Conservation (phyloP, 306 rosid species). For the Inga laurina region DNA sequence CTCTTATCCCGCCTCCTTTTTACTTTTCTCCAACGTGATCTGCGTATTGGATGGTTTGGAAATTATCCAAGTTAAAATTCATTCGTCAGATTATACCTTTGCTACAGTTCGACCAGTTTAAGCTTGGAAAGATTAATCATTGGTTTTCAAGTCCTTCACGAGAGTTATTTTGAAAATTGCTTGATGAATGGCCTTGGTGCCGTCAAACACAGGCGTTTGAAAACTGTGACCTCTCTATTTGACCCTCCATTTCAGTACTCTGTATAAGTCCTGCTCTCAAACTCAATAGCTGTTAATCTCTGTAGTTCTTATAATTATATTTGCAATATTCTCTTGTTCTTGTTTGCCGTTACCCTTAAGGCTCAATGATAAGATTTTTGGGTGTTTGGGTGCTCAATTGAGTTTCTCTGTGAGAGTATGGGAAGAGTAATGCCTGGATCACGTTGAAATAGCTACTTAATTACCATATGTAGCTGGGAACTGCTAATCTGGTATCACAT, state of each 20-base stretch:
- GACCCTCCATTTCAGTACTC: not conserved
- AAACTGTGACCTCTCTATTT: not conserved
- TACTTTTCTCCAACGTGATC: not conserved
- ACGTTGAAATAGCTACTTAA: not conserved
- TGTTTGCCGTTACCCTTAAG: not conserved
- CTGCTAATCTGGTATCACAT: not conserved
- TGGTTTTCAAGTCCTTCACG: not conserved
- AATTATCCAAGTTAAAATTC: not conserved
- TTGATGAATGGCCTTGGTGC: not conserved
- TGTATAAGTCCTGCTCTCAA: not conserved
- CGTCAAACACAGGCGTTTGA: not conserved
- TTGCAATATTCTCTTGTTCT: not conserved
- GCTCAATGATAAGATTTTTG: not conserved
- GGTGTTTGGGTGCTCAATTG: constrained; percentile 1
- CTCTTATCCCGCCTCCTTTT: not conserved
- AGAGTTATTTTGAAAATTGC: not conserved
- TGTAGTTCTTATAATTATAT: not conserved
- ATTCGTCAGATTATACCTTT: not conserved
- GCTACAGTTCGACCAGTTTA: not conserved
- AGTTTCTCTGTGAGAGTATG: constrained; percentile 4
- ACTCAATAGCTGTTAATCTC: not conserved
- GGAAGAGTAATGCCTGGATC: constrained; percentile 3
- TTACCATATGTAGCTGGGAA: not conserved
- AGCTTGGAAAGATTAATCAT: not conserved
- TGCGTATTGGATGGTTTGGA: not conserved